Base-by-base conservation (phyloP, 495 filamentous ascomycete genomes). In the Hypoxylon lienhwacheense region DNA sequence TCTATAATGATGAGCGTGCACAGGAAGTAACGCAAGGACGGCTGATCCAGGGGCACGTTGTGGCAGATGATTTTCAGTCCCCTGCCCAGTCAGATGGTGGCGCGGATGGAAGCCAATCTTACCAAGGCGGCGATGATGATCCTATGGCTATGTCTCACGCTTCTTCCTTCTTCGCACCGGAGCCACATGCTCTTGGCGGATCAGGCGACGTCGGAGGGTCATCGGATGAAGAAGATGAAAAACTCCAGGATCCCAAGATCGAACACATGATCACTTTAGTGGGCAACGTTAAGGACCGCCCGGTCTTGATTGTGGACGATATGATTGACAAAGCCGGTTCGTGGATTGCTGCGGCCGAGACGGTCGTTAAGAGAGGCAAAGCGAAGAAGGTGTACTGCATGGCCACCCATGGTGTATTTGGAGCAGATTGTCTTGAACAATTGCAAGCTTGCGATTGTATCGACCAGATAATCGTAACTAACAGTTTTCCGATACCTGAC, bases 321-420 rank as follows among this genome's bases (percentile, higher is more conserved):
- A 96, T 98, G 88, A 97, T 98, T 61, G 93, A 98, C 74, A 96
- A 95, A 70, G 84, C 89, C 20, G 90, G 89, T 15, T 95, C 89
- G 14, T 98, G 93, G 93, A 93, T 97, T 61, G 93, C 92, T 6
- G 93, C 93, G n/a, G 93, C 93, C 7, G 93, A 98, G 74, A 96
- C 92, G 5, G 91, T 96, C 1, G 88, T 95, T 45, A 96, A 96
- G 78, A 80, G 89, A 54, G 93, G 91, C 58, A 84, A 82, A 36
- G 93, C 95, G 4, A 91, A 89, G 67, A 90, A 88, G 69, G 93
- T 98, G 32, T 97, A 97, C 70, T 95, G 90, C 72, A 95, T 98
- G 73, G 93, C 95, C 14, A 98, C 93, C 0, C 93, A 98, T 64
- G 95, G 90, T 12, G 80, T 98, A 16, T 97, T 97, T 67, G 89